Conservation (phyloP, 768 basidiomycete genomes). For the Mycena pura region DNA sequence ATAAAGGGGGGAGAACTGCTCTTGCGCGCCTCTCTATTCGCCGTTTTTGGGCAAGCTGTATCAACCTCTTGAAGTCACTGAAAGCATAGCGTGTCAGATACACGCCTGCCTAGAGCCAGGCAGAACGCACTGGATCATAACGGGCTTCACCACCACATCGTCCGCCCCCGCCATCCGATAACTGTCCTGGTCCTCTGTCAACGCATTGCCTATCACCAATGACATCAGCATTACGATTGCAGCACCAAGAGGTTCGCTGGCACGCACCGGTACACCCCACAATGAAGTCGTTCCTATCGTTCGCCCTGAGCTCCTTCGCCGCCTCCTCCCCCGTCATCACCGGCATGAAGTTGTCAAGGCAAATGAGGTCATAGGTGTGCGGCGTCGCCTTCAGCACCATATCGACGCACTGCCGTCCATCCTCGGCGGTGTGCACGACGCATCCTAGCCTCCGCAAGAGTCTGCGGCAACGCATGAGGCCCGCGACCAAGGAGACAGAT, state of each 20-base stretch:
- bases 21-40: slow-evolving; percentile 11
- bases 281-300: slow-evolving; percentile 42
- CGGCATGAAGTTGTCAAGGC: slow-evolving; percentile 47
- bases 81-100: too few relatives aligned
- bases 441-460: slow-evolving; percentile 46
- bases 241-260: neutral
- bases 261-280: slow-evolving; percentile 31
- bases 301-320: slow-evolving; percentile 37
- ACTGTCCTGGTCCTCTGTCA: slow-evolving; percentile 39
- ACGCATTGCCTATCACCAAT: slow-evolving; percentile 22
- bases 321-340: slow-evolving; percentile 42
- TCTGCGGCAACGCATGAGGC: slow-evolving; percentile 15
- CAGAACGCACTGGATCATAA: slow-evolving; percentile 28
- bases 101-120: neutral
- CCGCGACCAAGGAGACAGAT: neutral
- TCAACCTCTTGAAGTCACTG: neutral
- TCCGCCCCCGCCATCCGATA: slow-evolving; percentile 34
- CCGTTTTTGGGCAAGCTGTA: slow-evolving; percentile 23
- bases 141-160: slow-evolving; percentile 30
- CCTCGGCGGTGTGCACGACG: slow-evolving; percentile 42
- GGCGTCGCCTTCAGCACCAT: slow-evolving; percentile 34
- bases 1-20: neutral
- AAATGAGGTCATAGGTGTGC: slow-evolving; percentile 39
- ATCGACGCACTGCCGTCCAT: slow-evolving; percentile 45
- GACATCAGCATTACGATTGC: neutral